A percentile compares a stretch with the other conserved stretches of the same genome.
Conservation (phyloP, 2,329 filamentous ascomycete species). For the Ophiosphaerella narmari region DNA sequence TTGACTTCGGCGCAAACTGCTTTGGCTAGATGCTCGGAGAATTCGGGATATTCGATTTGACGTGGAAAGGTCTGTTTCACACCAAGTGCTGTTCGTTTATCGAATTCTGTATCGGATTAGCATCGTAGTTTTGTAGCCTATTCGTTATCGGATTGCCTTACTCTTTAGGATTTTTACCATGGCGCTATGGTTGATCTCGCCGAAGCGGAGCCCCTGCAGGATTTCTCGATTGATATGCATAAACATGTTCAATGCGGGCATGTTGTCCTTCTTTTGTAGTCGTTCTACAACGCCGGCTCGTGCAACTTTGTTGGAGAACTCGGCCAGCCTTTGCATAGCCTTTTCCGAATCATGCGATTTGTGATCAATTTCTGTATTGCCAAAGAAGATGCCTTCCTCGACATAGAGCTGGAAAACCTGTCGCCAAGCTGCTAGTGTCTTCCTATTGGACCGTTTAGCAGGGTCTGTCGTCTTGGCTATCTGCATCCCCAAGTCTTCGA, state of each 20-base stretch:
- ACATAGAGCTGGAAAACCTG: slow-evolving; percentile 82
- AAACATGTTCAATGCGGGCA: slow-evolving; percentile 68
- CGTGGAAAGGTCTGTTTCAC: slow-evolving; percentile 67
- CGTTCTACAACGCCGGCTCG: slow-evolving; percentile 60
- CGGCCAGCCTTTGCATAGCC: slow-evolving; percentile 69
- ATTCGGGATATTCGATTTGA: slow-evolving; percentile 60
- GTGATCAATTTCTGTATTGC: slow-evolving; percentile 71
- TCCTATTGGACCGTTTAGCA: slow-evolving; percentile 62
- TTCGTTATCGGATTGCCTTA: slow-evolving; percentile 43
- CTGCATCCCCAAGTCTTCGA: slow-evolving; percentile 66
- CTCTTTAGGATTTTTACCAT: slow-evolving; percentile 86
- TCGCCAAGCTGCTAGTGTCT: slow-evolving; percentile 76
- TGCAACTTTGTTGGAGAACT: slow-evolving; percentile 72
- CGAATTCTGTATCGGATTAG: slow-evolving; percentile 65
- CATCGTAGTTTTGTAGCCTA: too few species aligned
- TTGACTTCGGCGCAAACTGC: slow-evolving; percentile 77
- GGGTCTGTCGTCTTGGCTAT: slow-evolving; percentile 69
- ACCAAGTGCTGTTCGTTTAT: slow-evolving; percentile 79
- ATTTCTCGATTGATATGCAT: slow-evolving; percentile 73
- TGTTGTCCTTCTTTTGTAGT: slow-evolving; percentile 71
- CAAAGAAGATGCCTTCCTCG: slow-evolving; percentile 81
- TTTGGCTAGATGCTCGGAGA: slow-evolving; percentile 70
- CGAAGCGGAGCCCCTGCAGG: slow-evolving; percentile 81
- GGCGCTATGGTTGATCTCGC: slow-evolving; percentile 79
- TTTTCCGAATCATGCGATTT: slow-evolving; percentile 68